Conservation (phyloP, 306 rosid genomes). For the Prosopis cineraria region DNA sequence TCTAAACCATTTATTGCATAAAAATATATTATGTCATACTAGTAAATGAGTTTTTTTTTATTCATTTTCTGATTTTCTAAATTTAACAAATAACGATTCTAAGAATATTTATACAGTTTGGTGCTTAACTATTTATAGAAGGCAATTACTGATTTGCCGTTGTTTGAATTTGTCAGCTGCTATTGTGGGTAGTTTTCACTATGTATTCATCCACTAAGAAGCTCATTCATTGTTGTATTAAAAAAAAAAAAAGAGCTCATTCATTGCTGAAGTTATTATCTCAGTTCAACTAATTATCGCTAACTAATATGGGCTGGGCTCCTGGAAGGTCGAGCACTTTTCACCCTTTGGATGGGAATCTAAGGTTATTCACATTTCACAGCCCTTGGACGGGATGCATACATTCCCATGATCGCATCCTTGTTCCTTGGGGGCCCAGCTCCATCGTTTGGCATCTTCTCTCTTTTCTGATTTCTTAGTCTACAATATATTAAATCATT, state of each 20-base stretch:
- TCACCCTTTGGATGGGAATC: neutral
- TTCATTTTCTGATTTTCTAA: neutral
- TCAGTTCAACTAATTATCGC: neutral
- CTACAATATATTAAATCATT: neutral
- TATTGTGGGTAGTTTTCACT: neutral
- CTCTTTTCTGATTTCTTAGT: neutral
- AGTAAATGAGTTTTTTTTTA: neutral
- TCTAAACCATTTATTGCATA: neutral
- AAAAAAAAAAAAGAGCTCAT: too few relatives aligned
- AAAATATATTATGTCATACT: neutral
- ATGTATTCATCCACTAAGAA: neutral
- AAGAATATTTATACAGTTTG: neutral
- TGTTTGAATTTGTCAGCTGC: neutral
- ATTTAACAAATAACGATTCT: neutral
- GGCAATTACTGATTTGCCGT: neutral
- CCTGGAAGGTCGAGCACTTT: neutral
- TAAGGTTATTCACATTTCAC: neutral
- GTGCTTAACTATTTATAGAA: neutral
- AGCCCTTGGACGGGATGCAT: neutral
- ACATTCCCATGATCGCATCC: neutral
- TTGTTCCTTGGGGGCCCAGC: neutral
- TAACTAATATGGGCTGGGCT: neutral
- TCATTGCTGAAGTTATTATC: neutral
- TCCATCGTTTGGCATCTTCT: neutral
- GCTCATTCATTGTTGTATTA: neutral